phyloP scores from a whole-genome alignment of 306 rosid species.

The Datisca glomerata region DNA sequence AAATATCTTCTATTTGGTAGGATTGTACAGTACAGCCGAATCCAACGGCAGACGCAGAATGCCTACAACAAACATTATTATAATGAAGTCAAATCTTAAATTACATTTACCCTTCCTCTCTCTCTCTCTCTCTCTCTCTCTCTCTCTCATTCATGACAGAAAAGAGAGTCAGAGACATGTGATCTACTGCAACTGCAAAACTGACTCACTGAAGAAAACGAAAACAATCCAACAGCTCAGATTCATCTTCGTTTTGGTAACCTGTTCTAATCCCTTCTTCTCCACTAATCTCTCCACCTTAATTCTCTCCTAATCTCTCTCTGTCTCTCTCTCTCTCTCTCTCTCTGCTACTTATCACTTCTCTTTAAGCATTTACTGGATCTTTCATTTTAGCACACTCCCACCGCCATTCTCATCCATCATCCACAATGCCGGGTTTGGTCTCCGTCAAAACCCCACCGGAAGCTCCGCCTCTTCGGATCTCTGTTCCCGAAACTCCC shows the following conservation, averaged over 20 bases:
- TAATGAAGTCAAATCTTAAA: neutral
- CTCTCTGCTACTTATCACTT: neutral
- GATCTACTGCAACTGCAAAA: conserved; percentile 12
- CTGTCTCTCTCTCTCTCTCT: neutral
- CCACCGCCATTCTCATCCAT: neutral
- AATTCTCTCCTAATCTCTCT: neutral
- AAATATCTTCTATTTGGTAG: too few relatives aligned
- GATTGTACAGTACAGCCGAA: too few relatives aligned
- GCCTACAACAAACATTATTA: too few relatives aligned
- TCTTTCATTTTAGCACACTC: neutral
- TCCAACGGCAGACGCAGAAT: too few relatives aligned
- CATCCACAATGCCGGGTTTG: conserved; percentile 63
- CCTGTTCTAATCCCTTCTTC: conserved; percentile 3
- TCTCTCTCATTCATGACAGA: conserved; percentile 4
- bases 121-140: conserved; percentile 5
- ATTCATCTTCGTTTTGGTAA: too few relatives aligned
- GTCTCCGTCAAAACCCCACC: conserved; percentile 74
- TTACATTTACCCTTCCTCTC: conserved; percentile 1
- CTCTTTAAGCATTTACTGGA: neutral
- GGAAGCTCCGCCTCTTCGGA: conserved; percentile 43
- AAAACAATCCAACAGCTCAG: too few relatives aligned
- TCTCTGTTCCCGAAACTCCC: conserved; percentile 39
- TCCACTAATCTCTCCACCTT: neutral
- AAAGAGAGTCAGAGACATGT: conserved; percentile 13
- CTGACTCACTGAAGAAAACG: too few relatives aligned